Evolutionary conservation across 495 filamentous ascomycete genomes (phyloP), one percentile per base, ranked within the genome.

Genomic region (Annulohypoxylon moriforme): DNA sequence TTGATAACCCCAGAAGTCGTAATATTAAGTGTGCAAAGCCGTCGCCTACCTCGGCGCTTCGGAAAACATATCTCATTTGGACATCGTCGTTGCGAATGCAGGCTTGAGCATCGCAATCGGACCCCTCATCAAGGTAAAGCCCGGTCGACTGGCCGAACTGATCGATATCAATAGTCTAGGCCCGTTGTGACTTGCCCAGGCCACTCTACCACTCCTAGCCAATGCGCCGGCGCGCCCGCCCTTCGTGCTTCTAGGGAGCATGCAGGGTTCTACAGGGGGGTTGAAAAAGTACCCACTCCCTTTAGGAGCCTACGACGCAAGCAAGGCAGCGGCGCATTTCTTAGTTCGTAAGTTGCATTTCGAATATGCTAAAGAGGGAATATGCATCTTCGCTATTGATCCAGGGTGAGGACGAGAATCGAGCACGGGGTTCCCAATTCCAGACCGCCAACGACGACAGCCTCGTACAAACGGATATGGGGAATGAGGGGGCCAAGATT

Each of bases 71-170:
- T 67, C 63, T 16, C 52, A 76, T 38, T 66, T 87, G 38, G 82
- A 86, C 64, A 69, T 83, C 44, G 76, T 86, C 4, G 81, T 87
- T 18, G 82, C 85, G 24, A 86, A 85, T 57, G 82, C 84, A 22
- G 83, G 80, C 20, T 77, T 82, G 13, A 47, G 56, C 38, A 44
- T 67, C 0, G 72, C 69, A 11, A 75, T 74, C 3, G 66, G 69
- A n/a, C 49, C 76, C 13, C 70, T 75, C 7, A 74, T 76, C 10
- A 20, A 47, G 31, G 59, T 63, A 10, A 50, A 63, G 59, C 66
- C 66, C 29, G 14, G 44, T 56, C 3, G 72, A 25, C 31, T 60
- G 10, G 25, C 24, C 5, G 29, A 66, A 14, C 42, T 58, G 22
- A 42, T 83, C 50, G 64, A 78, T 4, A 72, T 83, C 42, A 86